These are phyloP conservation scores for Hymenochaete sp. DNA, from an alignment of 1,284 basidiomycete species.

Conservation along the genomic window DNA sequence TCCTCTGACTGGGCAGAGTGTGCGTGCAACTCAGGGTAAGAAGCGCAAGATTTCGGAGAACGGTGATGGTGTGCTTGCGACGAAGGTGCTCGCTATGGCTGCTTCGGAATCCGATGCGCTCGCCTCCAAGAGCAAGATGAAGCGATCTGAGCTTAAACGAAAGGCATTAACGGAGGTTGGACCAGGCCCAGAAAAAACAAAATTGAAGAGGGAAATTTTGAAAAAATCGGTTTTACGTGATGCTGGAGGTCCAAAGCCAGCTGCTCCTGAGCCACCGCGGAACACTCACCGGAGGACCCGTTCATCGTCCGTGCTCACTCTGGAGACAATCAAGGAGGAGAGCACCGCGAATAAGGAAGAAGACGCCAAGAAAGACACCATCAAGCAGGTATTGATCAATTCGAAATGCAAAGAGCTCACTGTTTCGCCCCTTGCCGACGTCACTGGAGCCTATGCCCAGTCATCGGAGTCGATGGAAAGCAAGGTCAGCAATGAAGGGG, in stretches of 20 bases:
- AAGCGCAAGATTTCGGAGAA: constrained; percentile 46
- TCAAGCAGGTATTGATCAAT: constrained; percentile 29
- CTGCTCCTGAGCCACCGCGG: neutral
- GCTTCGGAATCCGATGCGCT: constrained; percentile 12
- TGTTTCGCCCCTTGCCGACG: constrained; percentile 53
- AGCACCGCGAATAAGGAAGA: neutral
- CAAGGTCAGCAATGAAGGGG: neutral
- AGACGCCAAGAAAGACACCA: neutral
- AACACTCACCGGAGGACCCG: too few relatives aligned
- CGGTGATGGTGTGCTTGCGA: constrained; percentile 20
- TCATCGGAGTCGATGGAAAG: constrained; percentile 23
- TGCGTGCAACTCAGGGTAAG: constrained; percentile 38
- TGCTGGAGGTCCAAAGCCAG: neutral
- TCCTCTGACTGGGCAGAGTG: constrained; percentile 57
- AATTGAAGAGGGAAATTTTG: constrained; percentile 8
- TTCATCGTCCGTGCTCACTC: too few relatives aligned
- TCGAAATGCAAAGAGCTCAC: constrained; percentile 56
- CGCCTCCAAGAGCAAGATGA: constrained; percentile 12
- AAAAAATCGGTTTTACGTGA: constrained; percentile 3
- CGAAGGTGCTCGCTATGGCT: constrained; percentile 19
- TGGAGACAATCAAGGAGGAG: constrained; percentile 8
- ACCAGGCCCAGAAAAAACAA: constrained; percentile 6
- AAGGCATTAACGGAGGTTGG: too few relatives aligned
- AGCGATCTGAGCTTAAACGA: too few relatives aligned
- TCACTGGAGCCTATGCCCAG: constrained; percentile 41